Conservation (phyloP, 1,284 basidiomycete species). For the Apiotrichum montevideense region DNA sequence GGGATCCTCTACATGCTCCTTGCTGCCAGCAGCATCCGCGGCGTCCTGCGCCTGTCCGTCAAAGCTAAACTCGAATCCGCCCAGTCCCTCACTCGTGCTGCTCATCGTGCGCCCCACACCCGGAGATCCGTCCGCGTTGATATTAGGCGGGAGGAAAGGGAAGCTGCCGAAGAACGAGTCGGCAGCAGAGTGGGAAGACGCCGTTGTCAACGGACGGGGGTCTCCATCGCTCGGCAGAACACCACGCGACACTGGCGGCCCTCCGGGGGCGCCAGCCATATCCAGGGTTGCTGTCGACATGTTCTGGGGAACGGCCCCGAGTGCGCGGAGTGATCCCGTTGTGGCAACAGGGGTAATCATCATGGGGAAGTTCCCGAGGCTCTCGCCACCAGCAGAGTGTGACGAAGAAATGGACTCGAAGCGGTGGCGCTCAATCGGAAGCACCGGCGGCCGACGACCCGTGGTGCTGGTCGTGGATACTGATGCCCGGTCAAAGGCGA, state of each 20-base stretch:
- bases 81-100: conserved; percentile 32
- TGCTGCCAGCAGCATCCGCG: neutral
- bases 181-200: conserved; percentile 26
- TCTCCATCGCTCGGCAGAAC: neutral
- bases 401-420: conserved; percentile 25
- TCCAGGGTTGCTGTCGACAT: conserved; percentile 8
- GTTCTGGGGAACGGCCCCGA: conserved; percentile 6
- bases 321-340: neutral
- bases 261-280: neutral
- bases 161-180: conserved; percentile 41
- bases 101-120: conserved; percentile 17
- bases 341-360: conserved; percentile 26
- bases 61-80: conserved; percentile 40
- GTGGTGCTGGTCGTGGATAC: conserved; percentile 36
- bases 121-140: conserved; percentile 17
- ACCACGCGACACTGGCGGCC: neutral
- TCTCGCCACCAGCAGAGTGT: conserved; percentile 35
- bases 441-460: conserved; percentile 10
- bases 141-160: conserved; percentile 40
- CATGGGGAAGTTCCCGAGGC: conserved; percentile 42
- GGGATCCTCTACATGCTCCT: conserved; percentile 2
- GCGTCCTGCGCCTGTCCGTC: conserved; percentile 5
- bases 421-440: conserved; percentile 9
- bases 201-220: conserved; percentile 14
- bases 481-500: conserved; percentile 35